Base-by-base conservation (phyloP, 2,329 filamentous ascomycete genomes). In the Aspergillus melleus region DNA sequence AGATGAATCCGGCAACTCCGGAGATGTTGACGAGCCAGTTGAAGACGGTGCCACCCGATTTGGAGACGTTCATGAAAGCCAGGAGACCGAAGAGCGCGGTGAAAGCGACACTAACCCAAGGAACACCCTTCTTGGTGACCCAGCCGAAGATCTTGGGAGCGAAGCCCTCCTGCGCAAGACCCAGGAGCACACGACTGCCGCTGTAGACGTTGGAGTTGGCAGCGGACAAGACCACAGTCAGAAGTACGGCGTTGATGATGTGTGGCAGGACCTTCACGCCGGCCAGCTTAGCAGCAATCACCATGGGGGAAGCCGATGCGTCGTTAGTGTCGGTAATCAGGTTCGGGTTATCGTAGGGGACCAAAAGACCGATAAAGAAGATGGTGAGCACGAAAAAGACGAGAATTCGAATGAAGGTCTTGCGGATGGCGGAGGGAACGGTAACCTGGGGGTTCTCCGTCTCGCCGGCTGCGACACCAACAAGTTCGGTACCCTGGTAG, bases 401-500 rank as follows among this genome's bases (percentile, higher is more conserved):
- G 54, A 91, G 81, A 64, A 92, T 90, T 60, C 88, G 85, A 82
- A 86, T 90, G 75, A 90, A 92, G 0, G 89, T 90, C 77, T 85
- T 88, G 55, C 84, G 84, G 68, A 92, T 90, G 19, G 89, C 90
- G 8, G 80, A 78, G 0, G 90, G 90, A 52, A 93, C 88, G 22
- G 84, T 87, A 75, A 87, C 89, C 65, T 84, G 82, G 2, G 90
- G 90, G 72, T 91, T 86, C 51, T 84, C 83, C 4, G 88, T 88
- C 78, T 93, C 90, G 61, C 89, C 90, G 3, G 90, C 90, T 16
- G 88, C 88, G 52, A 93, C 85, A 59, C 87, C 90, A 6, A 91
- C 89, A 16, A 91, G 83, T 76, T 92, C 90, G 9, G 88, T 85
- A 49, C 90, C 90, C 73, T 70, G 69, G 56, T 74, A 77, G 4